Conservation (phyloP, 306 rosid genomes). For the Pyrus communis region DNA sequence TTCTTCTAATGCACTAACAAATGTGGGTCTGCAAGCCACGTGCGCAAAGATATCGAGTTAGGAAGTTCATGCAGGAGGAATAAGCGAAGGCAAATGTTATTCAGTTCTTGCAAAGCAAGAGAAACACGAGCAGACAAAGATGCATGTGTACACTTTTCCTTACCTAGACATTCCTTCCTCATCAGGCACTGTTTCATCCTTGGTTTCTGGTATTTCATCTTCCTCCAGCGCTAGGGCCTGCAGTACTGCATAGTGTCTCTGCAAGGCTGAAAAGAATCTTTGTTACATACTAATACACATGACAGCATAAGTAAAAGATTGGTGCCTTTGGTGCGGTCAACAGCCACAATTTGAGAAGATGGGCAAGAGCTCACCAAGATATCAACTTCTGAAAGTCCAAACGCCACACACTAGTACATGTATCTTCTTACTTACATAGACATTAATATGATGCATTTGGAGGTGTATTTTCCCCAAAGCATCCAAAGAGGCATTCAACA, state of each 20-base stretch:
- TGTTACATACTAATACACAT: background rate
- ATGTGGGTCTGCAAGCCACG: conserved; percentile 58
- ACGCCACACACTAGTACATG: background rate
- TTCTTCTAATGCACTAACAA: conserved; percentile 63
- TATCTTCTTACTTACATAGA: background rate
- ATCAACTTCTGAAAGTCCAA: background rate
- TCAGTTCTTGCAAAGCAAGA: background rate
- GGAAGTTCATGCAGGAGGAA: background rate
- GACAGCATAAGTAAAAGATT: background rate
- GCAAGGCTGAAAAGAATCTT: conserved; percentile 58
- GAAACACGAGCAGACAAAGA: background rate
- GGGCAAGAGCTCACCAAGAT: background rate
- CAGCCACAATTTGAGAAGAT: background rate
- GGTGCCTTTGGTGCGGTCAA: background rate
- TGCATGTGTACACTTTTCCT: background rate
- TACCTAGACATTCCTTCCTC: conserved; percentile 91
- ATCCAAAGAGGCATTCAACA: background rate
- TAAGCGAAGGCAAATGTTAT: background rate
- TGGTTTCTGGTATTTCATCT: conserved; percentile 72
- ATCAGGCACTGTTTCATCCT: conserved; percentile 81
- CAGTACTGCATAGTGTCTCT: conserved; percentile 81
- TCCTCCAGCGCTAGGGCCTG: conserved; percentile 90
- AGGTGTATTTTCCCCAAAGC: background rate
- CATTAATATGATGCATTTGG: background rate
- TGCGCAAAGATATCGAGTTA: conserved; percentile 8